A percentile compares a stretch with the other conserved stretches of the same genome.
phyloP scores from a whole-genome alignment of 1,284 basidiomycete species.

The Ganoderma meredithae region DNA sequence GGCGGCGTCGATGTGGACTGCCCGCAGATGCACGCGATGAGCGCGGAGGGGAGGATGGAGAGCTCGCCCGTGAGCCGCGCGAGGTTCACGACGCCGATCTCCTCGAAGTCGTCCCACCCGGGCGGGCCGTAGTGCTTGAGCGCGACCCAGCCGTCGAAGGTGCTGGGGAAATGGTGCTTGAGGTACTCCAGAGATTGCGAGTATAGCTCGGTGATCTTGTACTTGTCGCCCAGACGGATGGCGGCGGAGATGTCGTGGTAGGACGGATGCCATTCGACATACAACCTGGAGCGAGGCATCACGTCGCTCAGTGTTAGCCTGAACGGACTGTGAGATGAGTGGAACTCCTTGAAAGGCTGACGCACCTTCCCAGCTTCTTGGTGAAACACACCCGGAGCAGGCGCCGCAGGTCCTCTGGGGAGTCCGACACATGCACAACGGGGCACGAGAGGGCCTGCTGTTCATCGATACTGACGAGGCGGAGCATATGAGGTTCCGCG shows the following conservation, averaged over 20 bases:
- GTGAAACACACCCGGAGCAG: constrained; percentile 9
- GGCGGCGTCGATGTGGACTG: too few relatives aligned
- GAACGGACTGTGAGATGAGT: too few relatives aligned
- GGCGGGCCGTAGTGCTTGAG: not conserved
- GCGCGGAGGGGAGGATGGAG: constrained; percentile 14
- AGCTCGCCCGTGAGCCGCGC: constrained; percentile 14
- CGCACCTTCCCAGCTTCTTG: not conserved
- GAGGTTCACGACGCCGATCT: constrained; percentile 22
- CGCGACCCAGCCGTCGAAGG: constrained; percentile 6
- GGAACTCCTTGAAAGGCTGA: too few relatives aligned
- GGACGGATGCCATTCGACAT: not conserved
- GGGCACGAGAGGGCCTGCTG: not conserved
- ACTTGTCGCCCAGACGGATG: constrained; percentile 16
- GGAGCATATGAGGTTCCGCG: not conserved
- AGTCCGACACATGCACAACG: constrained; percentile 8
- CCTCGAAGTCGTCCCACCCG: not conserved
- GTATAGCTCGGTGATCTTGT: not conserved
- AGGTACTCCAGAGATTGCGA: not conserved
- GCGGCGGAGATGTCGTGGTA: not conserved
- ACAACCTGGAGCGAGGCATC: too few relatives aligned
- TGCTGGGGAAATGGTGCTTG: constrained; percentile 7
- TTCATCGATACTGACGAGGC: not conserved
- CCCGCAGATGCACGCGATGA: constrained; percentile 10
- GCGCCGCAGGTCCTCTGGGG: constrained; percentile 11
- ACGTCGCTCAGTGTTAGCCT: too few relatives aligned